Evolutionary conservation across 495 filamentous ascomycete species (phyloP), one percentile per base, ranked within the genome.

Genomic region (Hypoxylon fragiforme): DNA sequence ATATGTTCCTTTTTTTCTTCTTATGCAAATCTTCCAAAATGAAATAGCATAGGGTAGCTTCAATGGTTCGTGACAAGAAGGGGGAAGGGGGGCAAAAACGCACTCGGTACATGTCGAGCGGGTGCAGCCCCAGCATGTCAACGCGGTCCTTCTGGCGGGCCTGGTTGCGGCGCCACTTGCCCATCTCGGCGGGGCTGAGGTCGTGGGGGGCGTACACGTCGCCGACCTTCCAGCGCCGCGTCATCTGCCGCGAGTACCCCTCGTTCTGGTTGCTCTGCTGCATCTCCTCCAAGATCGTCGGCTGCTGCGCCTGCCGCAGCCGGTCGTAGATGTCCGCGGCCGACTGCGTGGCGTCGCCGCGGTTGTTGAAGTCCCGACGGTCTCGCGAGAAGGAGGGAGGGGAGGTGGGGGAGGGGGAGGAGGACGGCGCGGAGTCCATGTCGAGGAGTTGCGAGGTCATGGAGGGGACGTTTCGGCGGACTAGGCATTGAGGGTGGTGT

Each of bases 181-280:
- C 73, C 82, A 86, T 85, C 78, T 95, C 90, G 46, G 73, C 68
- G 6, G 82, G 73, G 49, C 80, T 85, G 44, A 98, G 72, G 76
- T 98, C 94, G 68, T 91, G 88, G 32, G 95, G 95, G 32, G 91
- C 81, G 70, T 97, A 97, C 38, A 95, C 77, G 68, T 96, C 91
- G 64, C 94, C 94, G 7, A 71, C 56, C 58, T 71, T 73, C 82
- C 85, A 97, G 13, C 80, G 76, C 42, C 90, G 73, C 20, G 69
- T 54, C 62, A 80, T 71, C 59, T 74, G 70, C 35, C 66, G 62
- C 52, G 72, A 5, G 70, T 69, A 76, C 41, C 62, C 62, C 14
- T 71, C 65, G 49, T 44, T 52, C 39, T 35, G 50, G 46, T 68
- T 63, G 36, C 38, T 31, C 19, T 53, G 20, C 14, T 30, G 21